A percentile compares a stretch with the other conserved stretches of the same genome.
Evolutionary conservation across 768 basidiomycete species (phyloP).

Genomic region (Mycena haematopus): DNA sequence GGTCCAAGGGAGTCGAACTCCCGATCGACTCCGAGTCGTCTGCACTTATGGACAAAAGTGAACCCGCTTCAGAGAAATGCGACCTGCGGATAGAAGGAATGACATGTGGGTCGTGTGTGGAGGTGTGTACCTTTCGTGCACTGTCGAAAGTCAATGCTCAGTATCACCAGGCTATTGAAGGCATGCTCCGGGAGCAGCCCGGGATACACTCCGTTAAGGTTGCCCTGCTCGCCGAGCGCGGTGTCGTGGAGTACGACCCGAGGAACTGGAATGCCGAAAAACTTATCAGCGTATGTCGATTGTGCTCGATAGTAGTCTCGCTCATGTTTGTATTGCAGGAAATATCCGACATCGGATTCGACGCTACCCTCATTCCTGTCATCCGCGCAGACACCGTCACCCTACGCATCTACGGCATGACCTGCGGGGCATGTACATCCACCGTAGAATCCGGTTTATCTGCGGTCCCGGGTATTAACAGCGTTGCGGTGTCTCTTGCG

Average conservation of each 20-base stretch:
- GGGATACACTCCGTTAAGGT: conserved; percentile 94
- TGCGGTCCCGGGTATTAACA: conserved; percentile 73
- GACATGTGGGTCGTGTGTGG: conserved; percentile 90
- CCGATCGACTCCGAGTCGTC: conserved; percentile 25
- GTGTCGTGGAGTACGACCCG: conserved; percentile 89
- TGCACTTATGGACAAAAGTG: conserved; percentile 25
- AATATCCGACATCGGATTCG: conserved; percentile 93
- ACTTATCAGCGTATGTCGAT: conserved; percentile 66
- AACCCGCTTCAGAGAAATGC: conserved; percentile 55
- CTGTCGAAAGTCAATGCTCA: background rate
- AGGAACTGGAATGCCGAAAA: conserved; percentile 80
- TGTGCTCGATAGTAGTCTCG: background rate
- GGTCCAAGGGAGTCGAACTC: conserved; percentile 30
- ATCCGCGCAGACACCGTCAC: conserved; percentile 69
- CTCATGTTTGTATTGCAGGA: conserved; percentile 56
- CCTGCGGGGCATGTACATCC: conserved; percentile 80
- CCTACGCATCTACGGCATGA: conserved; percentile 91
- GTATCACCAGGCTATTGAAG: conserved; percentile 75
- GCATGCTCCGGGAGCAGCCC: conserved; percentile 78
- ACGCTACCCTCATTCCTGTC: conserved; percentile 77
- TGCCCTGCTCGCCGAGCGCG: conserved; percentile 96
- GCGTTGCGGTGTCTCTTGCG: conserved; percentile 75
- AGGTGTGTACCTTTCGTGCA: conserved; percentile 53
- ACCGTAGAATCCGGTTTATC: conserved; percentile 76
- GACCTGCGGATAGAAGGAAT: conserved; percentile 88